Conservation (phyloP, 331 rosid species). For the Malus hybrid region DNA sequence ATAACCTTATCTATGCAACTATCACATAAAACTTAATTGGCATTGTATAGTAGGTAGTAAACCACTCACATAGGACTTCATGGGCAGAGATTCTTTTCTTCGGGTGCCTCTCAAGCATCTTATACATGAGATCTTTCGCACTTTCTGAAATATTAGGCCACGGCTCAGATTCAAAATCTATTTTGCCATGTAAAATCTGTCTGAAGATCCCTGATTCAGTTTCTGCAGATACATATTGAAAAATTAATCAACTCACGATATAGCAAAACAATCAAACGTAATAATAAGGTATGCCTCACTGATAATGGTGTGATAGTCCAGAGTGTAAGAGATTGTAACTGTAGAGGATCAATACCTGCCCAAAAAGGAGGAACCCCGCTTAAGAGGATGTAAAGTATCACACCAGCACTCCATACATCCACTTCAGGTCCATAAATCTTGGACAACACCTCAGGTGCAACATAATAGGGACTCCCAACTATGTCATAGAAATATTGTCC, state of each 20-base stretch:
- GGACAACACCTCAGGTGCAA: conserved; percentile 81
- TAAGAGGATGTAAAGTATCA: conserved; percentile 74
- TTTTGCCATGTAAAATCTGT: conserved; percentile 57
- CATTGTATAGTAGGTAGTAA: conserved; percentile 5
- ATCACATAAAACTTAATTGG: conserved; percentile 15
- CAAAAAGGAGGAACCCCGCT: conserved; percentile 95
- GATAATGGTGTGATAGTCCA: background rate
- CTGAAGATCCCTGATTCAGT: conserved; percentile 75
- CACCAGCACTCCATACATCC: conserved; percentile 97
- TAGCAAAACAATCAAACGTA: background rate
- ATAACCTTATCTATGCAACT: background rate
- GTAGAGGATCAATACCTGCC: conserved; percentile 55
- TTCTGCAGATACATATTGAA: conserved; percentile 39
- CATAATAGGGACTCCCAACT: conserved; percentile 87
- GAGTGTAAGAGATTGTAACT: conserved; percentile 1
- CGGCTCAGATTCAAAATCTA: conserved; percentile 73
- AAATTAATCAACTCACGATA: background rate
- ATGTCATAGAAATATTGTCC: conserved; percentile 66
- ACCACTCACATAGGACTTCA: conserved; percentile 79
- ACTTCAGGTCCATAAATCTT: conserved; percentile 76
- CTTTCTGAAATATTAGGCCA: conserved; percentile 81
- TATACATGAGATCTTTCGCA: conserved; percentile 65
- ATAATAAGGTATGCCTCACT: background rate
- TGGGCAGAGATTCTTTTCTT: conserved; percentile 64
- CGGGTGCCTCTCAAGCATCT: conserved; percentile 79